Percentiles rank a stretch among this genome's conserved stretches.
phyloP scores from a whole-genome alignment of 345 rosid species.

The Pelargonium nanum region DNA sequence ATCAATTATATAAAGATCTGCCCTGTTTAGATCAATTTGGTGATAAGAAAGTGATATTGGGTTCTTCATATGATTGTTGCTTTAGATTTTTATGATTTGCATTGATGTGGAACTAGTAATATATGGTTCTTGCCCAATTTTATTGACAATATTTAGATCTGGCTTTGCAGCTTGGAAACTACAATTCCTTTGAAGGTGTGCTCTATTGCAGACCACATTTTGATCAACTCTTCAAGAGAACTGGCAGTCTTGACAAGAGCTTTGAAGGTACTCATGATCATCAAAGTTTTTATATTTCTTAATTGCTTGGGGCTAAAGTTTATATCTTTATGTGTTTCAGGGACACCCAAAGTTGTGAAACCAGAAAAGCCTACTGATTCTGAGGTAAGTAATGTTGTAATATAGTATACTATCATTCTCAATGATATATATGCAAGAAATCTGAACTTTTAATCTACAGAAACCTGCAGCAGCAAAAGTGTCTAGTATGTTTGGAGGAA shows the following conservation, averaged over 20 bases:
- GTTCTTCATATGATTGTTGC: too few species aligned
- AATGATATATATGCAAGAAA: neutral
- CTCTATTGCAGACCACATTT: conserved; percentile 96
- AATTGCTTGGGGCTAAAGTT: neutral
- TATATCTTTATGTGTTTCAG: conserved; percentile 16
- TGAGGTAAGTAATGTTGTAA: conserved; percentile 43
- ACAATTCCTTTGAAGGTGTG: conserved; percentile 98
- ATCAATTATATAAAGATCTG: too few species aligned
- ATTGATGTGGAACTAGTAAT: neutral
- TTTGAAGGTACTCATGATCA: conserved; percentile 54
- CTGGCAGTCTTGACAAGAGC: conserved; percentile 96
- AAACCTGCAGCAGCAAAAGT: conserved; percentile 66
- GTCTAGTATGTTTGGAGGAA: conserved; percentile 87
- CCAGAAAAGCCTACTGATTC: conserved; percentile 63
- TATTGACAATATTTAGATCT: conserved; percentile 1
- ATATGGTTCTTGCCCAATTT: neutral
- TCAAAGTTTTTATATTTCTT: neutral
- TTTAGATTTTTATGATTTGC: neutral
- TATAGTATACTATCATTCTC: neutral
- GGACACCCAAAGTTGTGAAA: conserved; percentile 80
- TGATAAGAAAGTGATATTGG: too few species aligned
- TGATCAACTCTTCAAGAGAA: conserved; percentile 90
- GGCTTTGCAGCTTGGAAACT: conserved; percentile 72
- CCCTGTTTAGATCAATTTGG: too few species aligned
- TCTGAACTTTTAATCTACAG: conserved; percentile 24